phyloP scores from a whole-genome alignment of 352 stramenopile genomes.

The Phytophthora syringae region DNA sequence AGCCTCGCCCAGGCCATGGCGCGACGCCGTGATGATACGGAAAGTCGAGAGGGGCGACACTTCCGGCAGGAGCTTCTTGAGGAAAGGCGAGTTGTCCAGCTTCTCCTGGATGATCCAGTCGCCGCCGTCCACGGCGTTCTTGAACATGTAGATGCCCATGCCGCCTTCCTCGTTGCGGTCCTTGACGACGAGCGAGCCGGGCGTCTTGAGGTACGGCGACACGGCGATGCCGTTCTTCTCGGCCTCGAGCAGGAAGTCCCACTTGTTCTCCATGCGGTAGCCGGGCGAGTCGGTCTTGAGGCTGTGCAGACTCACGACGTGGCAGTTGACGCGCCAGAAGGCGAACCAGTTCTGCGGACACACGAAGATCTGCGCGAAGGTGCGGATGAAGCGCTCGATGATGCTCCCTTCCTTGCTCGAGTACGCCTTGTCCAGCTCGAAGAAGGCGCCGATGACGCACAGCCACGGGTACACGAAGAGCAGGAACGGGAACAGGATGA shows the following conservation, averaged over 20 bases:
- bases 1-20: constrained; percentile 58
- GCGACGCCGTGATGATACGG: constrained; percentile 96
- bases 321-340: constrained; percentile 97
- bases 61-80: constrained; percentile 91
- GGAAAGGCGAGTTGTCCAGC: constrained; percentile 93
- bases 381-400: constrained; percentile 91
- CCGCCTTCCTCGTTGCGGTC: constrained; percentile 98
- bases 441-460: constrained; percentile 82
- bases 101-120: constrained; percentile 98
- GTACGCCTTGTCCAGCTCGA: constrained; percentile 73
- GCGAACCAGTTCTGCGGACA: constrained; percentile 97
- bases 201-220: constrained; percentile 93
- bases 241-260: constrained; percentile 96
- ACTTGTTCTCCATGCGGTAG: constrained; percentile 99
- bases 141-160: constrained; percentile 98
- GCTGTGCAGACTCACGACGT: constrained; percentile 94
- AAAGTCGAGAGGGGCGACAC: constrained; percentile 97
- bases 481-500: constrained; percentile 88
- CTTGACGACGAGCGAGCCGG: constrained; percentile 95
- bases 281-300: constrained; percentile 91
- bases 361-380: constrained; percentile 84
- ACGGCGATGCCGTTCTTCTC: constrained; percentile 92
- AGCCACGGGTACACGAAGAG: constrained; percentile 90
- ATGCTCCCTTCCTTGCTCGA: constrained; percentile 70
- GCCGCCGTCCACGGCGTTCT: constrained; percentile 95